Percentiles rank a stretch among this genome's conserved stretches.
These are phyloP conservation scores for Apiospora sp. DNA, from an alignment of 2,329 filamentous ascomycete species.

Conservation along the genomic window DNA sequence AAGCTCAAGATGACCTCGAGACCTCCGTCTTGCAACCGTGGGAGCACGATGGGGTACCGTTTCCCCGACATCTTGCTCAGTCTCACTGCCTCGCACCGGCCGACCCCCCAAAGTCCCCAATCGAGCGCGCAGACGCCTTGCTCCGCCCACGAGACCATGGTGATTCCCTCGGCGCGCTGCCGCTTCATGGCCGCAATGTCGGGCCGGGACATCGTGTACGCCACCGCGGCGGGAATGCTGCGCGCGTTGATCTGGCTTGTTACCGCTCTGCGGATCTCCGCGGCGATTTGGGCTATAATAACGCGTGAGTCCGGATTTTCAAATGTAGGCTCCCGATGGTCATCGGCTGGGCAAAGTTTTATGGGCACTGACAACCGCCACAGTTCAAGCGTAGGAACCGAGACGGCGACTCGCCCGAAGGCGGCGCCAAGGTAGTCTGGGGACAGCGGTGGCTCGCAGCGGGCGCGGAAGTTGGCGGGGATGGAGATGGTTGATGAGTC, in stretches of 20 bases:
- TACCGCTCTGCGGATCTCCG: conserved; percentile 33
- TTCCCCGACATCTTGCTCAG: conserved; percentile 32
- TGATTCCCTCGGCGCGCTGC: conserved; percentile 34
- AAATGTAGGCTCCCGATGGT: background rate
- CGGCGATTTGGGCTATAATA: conserved; percentile 33
- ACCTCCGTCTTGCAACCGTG: conserved; percentile 33
- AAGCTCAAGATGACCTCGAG: conserved; percentile 39
- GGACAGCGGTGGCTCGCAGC: conserved; percentile 33
- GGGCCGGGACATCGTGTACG: conserved; percentile 30
- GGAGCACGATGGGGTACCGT: conserved; percentile 41
- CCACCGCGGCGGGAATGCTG: conserved; percentile 24
- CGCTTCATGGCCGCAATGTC: conserved; percentile 29
- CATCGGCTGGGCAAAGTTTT: background rate
- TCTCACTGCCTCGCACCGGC: conserved; percentile 39
- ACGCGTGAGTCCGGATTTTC: background rate
- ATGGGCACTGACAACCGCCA: background rate
- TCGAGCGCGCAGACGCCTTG: conserved; percentile 37
- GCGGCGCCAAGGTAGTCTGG: conserved; percentile 40
- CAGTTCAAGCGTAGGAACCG: conserved; percentile 28
- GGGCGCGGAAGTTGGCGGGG: conserved; percentile 40
- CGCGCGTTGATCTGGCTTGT: background rate
- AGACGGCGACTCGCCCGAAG: conserved; percentile 37
- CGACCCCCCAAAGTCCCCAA: conserved; percentile 34
- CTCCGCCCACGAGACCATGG: conserved; percentile 44
- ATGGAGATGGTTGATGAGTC: conserved; percentile 27